These are phyloP conservation scores for Penstemon davidsonii DNA, from an alignment of 257 asterid genomes.

Conservation along the genomic window DNA sequence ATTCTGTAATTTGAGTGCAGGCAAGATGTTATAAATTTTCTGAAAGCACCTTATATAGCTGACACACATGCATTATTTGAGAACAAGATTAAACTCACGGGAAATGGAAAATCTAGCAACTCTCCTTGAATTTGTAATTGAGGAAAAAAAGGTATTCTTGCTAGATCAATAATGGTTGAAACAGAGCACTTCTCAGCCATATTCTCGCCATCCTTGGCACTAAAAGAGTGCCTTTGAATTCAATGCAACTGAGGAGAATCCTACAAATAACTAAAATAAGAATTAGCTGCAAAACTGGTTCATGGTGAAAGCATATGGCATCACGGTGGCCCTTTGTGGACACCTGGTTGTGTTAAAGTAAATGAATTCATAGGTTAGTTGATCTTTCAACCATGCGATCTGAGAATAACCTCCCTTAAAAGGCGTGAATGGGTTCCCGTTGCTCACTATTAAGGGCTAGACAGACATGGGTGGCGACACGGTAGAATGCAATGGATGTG, in stretches of 20 bases:
- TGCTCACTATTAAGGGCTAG: not conserved
- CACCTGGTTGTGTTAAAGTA: too few species aligned
- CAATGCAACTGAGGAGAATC: not conserved
- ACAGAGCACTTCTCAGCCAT: not conserved
- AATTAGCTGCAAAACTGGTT: too few species aligned
- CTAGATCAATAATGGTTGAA: not conserved
- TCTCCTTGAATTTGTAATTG: conserved; percentile 8
- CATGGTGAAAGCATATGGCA: not conserved
- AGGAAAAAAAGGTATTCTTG: not conserved
- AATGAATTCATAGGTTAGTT: not conserved
- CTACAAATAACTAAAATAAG: not conserved
- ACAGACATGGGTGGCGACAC: not conserved
- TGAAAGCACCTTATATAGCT: not conserved
- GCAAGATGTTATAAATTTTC: not conserved
- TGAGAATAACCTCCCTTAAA: conserved; percentile 7
- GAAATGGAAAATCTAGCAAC: conserved; percentile 1
- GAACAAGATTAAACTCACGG: conserved; percentile 1
- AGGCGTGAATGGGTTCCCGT: not conserved
- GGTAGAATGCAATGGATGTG: not conserved
- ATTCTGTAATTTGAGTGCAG: not conserved
- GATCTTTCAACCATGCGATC: not conserved
- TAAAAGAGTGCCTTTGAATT: not conserved
- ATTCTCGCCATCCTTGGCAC: not conserved
- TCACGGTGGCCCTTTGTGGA: not conserved
- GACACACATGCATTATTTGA: not conserved